These are phyloP conservation scores for Nothopassalora personata DNA, from an alignment of 2,329 filamentous ascomycete genomes.

Conservation along the genomic window DNA sequence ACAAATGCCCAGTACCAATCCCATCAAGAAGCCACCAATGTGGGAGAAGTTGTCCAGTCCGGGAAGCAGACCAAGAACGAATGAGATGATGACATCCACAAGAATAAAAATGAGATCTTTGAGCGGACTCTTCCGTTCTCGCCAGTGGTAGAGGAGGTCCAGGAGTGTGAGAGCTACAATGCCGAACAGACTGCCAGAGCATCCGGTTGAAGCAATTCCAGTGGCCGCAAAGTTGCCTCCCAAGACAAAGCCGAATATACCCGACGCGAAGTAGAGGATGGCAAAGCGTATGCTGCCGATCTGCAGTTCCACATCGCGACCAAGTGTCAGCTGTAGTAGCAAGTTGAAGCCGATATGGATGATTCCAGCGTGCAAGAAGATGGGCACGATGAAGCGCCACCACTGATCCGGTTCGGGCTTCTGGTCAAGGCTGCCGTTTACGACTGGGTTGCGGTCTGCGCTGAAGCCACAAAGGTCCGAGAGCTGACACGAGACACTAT, in stretches of 20 bases:
- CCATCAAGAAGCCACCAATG: slow-evolving; percentile 93
- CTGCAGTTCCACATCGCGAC: slow-evolving; percentile 82
- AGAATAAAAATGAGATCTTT: slow-evolving; percentile 84
- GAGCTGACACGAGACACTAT: slow-evolving; percentile 61
- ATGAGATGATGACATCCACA: slow-evolving; percentile 80
- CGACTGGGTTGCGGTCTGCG: slow-evolving; percentile 63
- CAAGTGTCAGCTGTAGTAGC: slow-evolving; percentile 82
- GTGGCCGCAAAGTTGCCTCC: slow-evolving; percentile 88
- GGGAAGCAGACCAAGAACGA: slow-evolving; percentile 84
- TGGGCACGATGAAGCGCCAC: slow-evolving; percentile 92
- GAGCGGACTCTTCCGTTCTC: slow-evolving; percentile 66
- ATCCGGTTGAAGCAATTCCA: slow-evolving; percentile 74
- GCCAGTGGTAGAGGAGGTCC: slow-evolving; percentile 91
- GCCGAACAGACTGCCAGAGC: slow-evolving; percentile 85
- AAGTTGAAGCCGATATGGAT: slow-evolving; percentile 97
- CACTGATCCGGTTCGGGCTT: slow-evolving; percentile 77
- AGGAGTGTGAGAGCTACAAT: slow-evolving; percentile 83
- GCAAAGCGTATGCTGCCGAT: slow-evolving; percentile 86
- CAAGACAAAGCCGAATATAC: slow-evolving; percentile 93
- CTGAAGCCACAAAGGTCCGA: slow-evolving; percentile 78
- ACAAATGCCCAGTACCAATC: slow-evolving; percentile 77
- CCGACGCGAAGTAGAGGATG: slow-evolving; percentile 81
- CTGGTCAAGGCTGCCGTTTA: slow-evolving; percentile 48
- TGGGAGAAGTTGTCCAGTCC: slow-evolving; percentile 96
- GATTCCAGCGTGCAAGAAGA: slow-evolving; percentile 90